These are phyloP conservation scores for Leishmania gerbilli DNA, from an alignment of 208 protist species.

Conservation along the genomic window DNA sequence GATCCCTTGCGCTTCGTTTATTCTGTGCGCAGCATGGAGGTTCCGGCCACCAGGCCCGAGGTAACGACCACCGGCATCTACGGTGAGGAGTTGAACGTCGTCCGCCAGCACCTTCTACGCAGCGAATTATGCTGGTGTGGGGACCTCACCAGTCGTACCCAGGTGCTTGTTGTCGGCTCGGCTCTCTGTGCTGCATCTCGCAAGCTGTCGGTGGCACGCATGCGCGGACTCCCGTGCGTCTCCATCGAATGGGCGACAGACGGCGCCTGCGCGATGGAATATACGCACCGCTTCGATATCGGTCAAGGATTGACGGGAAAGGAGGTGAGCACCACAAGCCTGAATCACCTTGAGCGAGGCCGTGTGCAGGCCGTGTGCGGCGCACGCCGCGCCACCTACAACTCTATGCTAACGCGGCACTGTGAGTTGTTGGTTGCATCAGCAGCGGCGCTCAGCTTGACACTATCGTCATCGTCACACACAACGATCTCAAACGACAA, in stretches of 20 bases:
- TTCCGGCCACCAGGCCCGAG: conserved; percentile 43
- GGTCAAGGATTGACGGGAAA: conserved; percentile 32
- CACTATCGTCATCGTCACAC: conserved; percentile 1
- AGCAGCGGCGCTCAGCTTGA: conserved; percentile 3
- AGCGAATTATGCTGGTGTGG: conserved; percentile 38
- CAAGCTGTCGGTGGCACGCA: conserved; percentile 54
- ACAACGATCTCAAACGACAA: conserved; percentile 24
- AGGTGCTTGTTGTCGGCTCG: conserved; percentile 48
- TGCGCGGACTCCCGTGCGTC: conserved; percentile 65
- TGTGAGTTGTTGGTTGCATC: conserved; percentile 53
- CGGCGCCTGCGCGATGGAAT: conserved; percentile 39
- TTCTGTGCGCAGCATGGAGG: conserved; percentile 17
- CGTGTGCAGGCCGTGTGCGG: conserved; percentile 33
- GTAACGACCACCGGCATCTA: conserved; percentile 68
- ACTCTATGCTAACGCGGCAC: conserved; percentile 31
- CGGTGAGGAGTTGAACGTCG: conserved; percentile 39
- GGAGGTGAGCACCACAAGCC: conserved; percentile 52
- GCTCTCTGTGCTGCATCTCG: conserved; percentile 17
- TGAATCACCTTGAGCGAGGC: conserved; percentile 32
- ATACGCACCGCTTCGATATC: conserved; percentile 37
- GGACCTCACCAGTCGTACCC: conserved; percentile 47
- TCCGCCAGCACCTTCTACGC: conserved; percentile 34
- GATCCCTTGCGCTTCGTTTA: background rate
- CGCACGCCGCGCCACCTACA: conserved; percentile 37
- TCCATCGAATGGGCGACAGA: conserved; percentile 47